Evolutionary conservation across 2,329 filamentous ascomycete species (phyloP).

Genomic region (Hypoxylon sp.): DNA sequence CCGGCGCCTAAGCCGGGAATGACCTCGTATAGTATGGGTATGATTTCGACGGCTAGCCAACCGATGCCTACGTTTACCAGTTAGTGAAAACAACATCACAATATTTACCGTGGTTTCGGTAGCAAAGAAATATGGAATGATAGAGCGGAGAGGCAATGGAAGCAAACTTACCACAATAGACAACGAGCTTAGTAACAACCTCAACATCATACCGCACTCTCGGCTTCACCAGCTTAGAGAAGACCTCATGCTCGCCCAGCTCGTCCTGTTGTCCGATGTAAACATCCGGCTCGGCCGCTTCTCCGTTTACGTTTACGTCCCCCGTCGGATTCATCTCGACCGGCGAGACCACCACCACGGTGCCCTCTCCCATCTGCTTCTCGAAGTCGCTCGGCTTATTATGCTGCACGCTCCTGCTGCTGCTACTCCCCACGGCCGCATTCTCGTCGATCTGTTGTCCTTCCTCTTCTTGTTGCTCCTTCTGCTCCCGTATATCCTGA

Average conservation of each 20-base stretch:
- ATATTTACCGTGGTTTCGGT: too few species aligned
- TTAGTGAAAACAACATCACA: too few species aligned
- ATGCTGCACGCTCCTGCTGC: constrained; percentile 6
- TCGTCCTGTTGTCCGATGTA: constrained; percentile 64
- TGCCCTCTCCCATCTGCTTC: constrained; percentile 79
- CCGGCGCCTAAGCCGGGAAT: constrained; percentile 58
- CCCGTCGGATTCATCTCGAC: constrained; percentile 50
- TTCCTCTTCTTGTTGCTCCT: not conserved
- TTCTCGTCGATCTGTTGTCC: not conserved
- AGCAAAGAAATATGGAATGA: too few species aligned
- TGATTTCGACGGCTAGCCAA: constrained; percentile 59
- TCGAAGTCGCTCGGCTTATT: constrained; percentile 74
- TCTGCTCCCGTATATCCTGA: constrained; percentile 54
- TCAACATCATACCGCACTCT: constrained; percentile 98
- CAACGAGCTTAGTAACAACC: constrained; percentile 95
- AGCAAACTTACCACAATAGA: constrained; percentile 82
- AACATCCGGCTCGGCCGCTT: constrained; percentile 56
- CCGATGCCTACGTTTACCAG: too few species aligned
- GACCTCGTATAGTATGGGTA: constrained; percentile 61
- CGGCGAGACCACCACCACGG: constrained; percentile 59
- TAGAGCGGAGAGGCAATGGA: too few species aligned
- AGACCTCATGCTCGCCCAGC: constrained; percentile 82
- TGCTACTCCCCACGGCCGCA: constrained; percentile 8
- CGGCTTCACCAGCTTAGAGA: constrained; percentile 85
- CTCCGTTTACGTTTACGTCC: constrained; percentile 50